Evolutionary conservation across 1,284 basidiomycete species (phyloP), one percentile per base, ranked within the genome.

Genomic region (Stygiomarasmius scandens): DNA sequence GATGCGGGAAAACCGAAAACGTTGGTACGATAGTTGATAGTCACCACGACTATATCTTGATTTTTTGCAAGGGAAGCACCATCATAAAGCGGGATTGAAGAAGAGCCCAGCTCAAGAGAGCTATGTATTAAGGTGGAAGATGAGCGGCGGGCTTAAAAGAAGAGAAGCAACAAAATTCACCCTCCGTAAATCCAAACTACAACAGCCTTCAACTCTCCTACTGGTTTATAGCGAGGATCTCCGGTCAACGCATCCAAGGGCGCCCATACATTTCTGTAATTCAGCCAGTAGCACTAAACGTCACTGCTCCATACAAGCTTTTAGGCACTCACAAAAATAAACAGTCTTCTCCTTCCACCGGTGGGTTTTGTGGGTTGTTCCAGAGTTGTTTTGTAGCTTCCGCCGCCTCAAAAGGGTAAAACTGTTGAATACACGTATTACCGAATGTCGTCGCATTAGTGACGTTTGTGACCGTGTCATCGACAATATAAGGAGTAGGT

Each of bases 11-110:
- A 66, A 0, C 66, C 66, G 36, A 66, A 63, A 24, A 64, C 53
- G 43, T 63, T 62, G n/a, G 61, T 57, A 1, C 66, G 60, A 38
- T 67, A 67, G 55, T 67, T 66, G 47, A 64, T 58, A 0, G 63
- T 52, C 16, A 66, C 63, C 8, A 66, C 22, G 4, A 67, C 44
- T 5, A 66, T 52, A 43, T 47, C 51, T 55, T 64, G 63, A 24
- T 63, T 65, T 12, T 53, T 43, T 2, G 62, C 63, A 2, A 64
- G 20, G n/a, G 61, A 62, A 3, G 56, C 44, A 27, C 60, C 61
- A 38, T 65, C 58, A 20, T 58, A 62, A 19, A 4, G 3, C 1
- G 61, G 54, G 44, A 55, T n/a, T 25, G 54, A 55, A n/a, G 22
- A 45, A 2, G 54, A 49, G 22, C 54, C 54, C 23, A 55, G 50